Evolutionary conservation across 805 yeast species (phyloP), one percentile per base, ranked within the genome.

Genomic region (Spathaspora sp.): DNA sequence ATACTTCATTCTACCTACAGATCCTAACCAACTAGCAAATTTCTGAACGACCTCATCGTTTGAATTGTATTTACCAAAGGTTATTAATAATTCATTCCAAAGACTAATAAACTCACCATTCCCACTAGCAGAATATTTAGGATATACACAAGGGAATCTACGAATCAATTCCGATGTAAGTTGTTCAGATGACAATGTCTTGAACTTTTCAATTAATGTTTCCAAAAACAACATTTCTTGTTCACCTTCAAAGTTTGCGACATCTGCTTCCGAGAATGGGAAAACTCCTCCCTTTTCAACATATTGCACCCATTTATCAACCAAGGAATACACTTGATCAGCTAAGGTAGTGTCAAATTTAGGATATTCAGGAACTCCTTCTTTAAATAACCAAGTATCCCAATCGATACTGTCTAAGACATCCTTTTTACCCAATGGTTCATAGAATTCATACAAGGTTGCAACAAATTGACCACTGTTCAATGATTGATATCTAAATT

Each of bases 1-100:
- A 49, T 57, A 68, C 57, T 69, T 69, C 74, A 69, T 69, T 55
- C 74, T 58, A 9, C 74, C 74, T 18, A 66, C 68, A 8, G 67
- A 59, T 7, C 70, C 72, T 50, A 69, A 55, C 72, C 72, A 69
- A 23, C 44, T 42, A 7, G 70, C 61, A 54, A 64, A 67, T 9
- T 51, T 48, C 4, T 31, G 26, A 2, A 64, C 70, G 3, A 55
- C 40, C 5, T 48, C 54, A 31, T 62, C 63, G 1, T 35, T 18
- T 2, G 51, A 50, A 2, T 44, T 18, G 31, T 53, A 59, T 3
- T 54, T 32, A 1, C 70, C 70, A 47, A 55, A 56, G 18, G 52
- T 60, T 42, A 67, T 60, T 20, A 64, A 46, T 38, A 67, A 55
- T 8, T 60, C 60, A 49, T 61, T 58, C 64, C 65, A 63, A 8